Percentiles rank a stretch among this genome's conserved stretches.
Conservation (phyloP, 371 early-diverging fungal genomes). For the Mortierella sp. region DNA sequence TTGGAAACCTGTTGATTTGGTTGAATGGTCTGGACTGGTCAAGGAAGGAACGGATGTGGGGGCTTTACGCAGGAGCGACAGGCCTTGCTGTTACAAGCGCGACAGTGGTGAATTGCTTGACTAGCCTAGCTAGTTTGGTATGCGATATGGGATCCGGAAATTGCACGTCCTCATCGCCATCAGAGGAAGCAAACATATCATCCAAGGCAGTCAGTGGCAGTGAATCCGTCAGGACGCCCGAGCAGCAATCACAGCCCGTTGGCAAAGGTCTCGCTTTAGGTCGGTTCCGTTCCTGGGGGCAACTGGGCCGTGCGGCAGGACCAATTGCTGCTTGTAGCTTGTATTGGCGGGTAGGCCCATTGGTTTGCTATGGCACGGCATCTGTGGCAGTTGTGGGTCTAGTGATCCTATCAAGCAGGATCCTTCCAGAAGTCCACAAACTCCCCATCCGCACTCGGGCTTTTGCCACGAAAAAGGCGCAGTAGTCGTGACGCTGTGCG, state of each 20-base stretch:
- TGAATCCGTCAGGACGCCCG: too few species aligned
- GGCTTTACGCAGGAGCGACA: conserved; percentile 67
- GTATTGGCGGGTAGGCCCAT: conserved; percentile 90
- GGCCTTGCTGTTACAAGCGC: conserved; percentile 91
- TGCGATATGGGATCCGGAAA: conserved; percentile 57
- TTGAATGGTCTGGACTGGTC: conserved; percentile 43
- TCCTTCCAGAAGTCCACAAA: conserved; percentile 46
- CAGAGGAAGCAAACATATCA: background rate
- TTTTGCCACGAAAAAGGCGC: too few species aligned
- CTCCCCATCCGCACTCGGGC: conserved; percentile 31
- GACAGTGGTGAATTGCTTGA: conserved; percentile 93
- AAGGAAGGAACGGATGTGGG: conserved; percentile 39
- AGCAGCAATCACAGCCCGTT: too few species aligned
- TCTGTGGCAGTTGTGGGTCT: conserved; percentile 28
- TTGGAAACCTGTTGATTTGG: conserved; percentile 14
- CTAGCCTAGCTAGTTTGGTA: conserved; percentile 76
- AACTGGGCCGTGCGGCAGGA: conserved; percentile 92
- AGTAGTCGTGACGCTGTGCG: too few species aligned
- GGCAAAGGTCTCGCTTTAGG: conserved; percentile 84
- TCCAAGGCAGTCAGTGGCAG: background rate
- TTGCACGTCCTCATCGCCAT: conserved; percentile 2
- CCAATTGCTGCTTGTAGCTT: conserved; percentile 87
- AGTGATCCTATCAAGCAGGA: conserved; percentile 21
- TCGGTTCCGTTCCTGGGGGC: conserved; percentile 88
- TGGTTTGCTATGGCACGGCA: conserved; percentile 59